These are phyloP conservation scores for Sugiyamaella mastotermitis DNA, from an alignment of 805 yeast genomes.

Conservation along the genomic window DNA sequence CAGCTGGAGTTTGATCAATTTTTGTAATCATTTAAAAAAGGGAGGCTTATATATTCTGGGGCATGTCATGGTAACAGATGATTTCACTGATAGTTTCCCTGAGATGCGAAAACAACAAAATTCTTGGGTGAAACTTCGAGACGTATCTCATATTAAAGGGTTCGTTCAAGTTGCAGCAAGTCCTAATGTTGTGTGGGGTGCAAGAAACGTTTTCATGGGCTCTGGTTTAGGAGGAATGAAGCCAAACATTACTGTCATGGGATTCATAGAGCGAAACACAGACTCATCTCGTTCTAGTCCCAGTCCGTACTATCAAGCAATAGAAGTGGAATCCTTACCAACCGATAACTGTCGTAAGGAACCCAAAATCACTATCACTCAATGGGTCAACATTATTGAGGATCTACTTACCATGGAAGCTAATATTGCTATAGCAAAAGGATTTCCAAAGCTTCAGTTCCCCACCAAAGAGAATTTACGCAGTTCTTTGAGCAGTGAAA, in stretches of 20 bases:
- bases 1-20: slow-evolving; percentile 84
- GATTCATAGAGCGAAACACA: slow-evolving; percentile 62
- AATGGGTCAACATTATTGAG: slow-evolving; percentile 91
- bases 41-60: slow-evolving; percentile 93
- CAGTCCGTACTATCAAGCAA: slow-evolving; percentile 7
- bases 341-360: slow-evolving; percentile 77
- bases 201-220: slow-evolving; percentile 82
- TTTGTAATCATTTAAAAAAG: slow-evolving; percentile 90
- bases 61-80: slow-evolving; percentile 69
- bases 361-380: slow-evolving; percentile 57
- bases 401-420: slow-evolving; percentile 84
- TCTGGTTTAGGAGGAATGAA: slow-evolving; percentile 98
- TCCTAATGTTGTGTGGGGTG: slow-evolving; percentile 90
- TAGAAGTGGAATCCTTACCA: slow-evolving; percentile 48
- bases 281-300: slow-evolving; percentile 1
- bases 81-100: slow-evolving; percentile 56
- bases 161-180: slow-evolving; percentile 91
- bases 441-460: slow-evolving; percentile 61
- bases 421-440: slow-evolving; percentile 90
- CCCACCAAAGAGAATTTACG: slow-evolving; percentile 37
- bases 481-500: slow-evolving; percentile 25
- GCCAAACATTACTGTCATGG: slow-evolving; percentile 90
- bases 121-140: slow-evolving; percentile 83
- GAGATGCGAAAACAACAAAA: slow-evolving; percentile 67
- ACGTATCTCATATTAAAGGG: slow-evolving; percentile 73